A percentile compares a stretch with the other conserved stretches of the same genome.
These are phyloP conservation scores for Cytospora mali DNA, from an alignment of 2,329 filamentous ascomycete species.

Conservation along the genomic window DNA sequence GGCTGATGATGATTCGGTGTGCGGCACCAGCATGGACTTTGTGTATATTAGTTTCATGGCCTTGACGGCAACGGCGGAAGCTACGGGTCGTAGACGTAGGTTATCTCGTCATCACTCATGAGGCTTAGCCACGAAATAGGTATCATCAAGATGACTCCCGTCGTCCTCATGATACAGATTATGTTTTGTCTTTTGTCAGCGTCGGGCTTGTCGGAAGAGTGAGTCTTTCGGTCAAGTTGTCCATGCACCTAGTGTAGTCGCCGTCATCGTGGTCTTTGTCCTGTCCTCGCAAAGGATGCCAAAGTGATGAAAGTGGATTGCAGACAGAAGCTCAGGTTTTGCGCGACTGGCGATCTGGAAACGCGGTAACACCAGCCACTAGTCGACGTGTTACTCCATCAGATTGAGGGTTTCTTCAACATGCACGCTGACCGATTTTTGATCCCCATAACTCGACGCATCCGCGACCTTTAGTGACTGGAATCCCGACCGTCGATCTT, in stretches of 20 bases:
- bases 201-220: not conserved
- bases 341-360: not conserved
- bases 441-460: not conserved
- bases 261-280: not conserved
- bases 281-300: not conserved
- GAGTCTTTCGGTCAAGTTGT: not conserved
- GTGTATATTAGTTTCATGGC: not conserved
- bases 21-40: not conserved
- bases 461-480: not conserved
- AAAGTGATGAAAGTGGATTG: not conserved
- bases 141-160: not conserved
- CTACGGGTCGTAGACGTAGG: not conserved
- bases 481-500: not conserved
- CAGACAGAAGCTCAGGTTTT: not conserved
- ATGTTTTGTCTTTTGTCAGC: not conserved
- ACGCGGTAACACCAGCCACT: not conserved
- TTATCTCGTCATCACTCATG: not conserved
- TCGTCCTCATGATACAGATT: not conserved
- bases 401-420: not conserved
- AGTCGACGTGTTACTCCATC: not conserved
- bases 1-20: not conserved
- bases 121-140: not conserved
- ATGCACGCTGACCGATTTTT: slow-evolving; percentile 1
- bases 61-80: not conserved
- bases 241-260: not conserved